phyloP scores from a whole-genome alignment of 352 stramenopile genomes.

The Pythium rishiriense region DNA sequence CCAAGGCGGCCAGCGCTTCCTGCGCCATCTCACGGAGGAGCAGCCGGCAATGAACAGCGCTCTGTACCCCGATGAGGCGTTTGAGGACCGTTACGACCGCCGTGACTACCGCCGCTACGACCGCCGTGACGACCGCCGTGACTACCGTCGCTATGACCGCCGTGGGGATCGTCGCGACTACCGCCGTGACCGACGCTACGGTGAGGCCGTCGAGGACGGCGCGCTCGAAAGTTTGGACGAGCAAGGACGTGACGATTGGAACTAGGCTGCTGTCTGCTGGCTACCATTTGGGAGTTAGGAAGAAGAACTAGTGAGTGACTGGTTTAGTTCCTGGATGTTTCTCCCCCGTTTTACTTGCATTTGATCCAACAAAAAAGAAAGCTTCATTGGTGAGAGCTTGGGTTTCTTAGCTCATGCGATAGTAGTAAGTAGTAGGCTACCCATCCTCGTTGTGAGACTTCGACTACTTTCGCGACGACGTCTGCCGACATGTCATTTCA shows the following conservation, averaged over 20 bases:
- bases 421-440: too few species aligned
- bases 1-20: background rate
- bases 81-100: background rate
- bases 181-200: conserved; percentile 1
- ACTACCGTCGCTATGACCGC: background rate
- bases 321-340: too few species aligned
- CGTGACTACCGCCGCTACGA: conserved; percentile 1
- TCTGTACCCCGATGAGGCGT: background rate
- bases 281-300: too few species aligned
- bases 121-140: background rate
- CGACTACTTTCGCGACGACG: too few species aligned
- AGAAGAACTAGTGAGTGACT: too few species aligned
- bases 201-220: background rate
- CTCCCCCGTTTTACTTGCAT: too few species aligned
- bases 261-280: too few species aligned
- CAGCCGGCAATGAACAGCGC: background rate
- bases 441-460: too few species aligned
- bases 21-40: conserved; percentile 3
- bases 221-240: background rate
- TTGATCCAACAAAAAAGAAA: too few species aligned
- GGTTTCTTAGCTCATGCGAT: too few species aligned
- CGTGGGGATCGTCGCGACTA: background rate
- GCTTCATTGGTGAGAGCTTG: too few species aligned
- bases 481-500: too few species aligned
- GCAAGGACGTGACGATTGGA: background rate